These are phyloP conservation scores for Neoboletus subvelutipes DNA, from an alignment of 768 basidiomycete species.

Conservation along the genomic window DNA sequence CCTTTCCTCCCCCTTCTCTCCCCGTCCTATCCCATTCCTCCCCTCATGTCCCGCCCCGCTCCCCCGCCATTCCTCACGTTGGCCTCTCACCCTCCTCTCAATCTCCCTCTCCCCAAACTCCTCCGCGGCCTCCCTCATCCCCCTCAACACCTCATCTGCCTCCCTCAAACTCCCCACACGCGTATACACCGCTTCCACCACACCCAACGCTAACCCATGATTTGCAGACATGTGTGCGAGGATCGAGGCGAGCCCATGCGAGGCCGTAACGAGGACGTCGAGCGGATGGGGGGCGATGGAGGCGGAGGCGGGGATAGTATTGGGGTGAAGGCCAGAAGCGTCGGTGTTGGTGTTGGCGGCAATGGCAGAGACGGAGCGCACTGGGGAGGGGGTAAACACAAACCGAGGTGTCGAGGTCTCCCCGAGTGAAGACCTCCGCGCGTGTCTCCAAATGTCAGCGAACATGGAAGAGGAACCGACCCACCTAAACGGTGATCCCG, in stretches of 20 bases:
- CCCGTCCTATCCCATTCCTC: neutral
- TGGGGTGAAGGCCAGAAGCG: neutral
- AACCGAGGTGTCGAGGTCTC: neutral
- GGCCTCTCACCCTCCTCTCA: neutral
- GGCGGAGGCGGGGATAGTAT: neutral
- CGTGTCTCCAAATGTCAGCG: neutral
- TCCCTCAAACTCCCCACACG: conserved; percentile 34
- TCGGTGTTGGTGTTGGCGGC: too few species aligned
- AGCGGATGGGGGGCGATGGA: conserved; percentile 5
- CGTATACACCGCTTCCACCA: conserved; percentile 41
- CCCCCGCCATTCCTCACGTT: too few species aligned
- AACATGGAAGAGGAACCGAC: neutral
- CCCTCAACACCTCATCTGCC: conserved; percentile 39
- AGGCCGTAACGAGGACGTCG: conserved; percentile 16
- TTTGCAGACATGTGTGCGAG: conserved; percentile 44
- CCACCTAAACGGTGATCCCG: conserved; percentile 2
- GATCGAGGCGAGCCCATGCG: conserved; percentile 32
- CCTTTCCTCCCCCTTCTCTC: neutral
- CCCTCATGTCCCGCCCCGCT: neutral
- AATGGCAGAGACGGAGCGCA: neutral
- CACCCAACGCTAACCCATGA: conserved; percentile 42
- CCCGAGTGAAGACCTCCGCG: neutral
- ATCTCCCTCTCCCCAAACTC: conserved; percentile 21
- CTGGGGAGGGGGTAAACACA: conserved; percentile 8
- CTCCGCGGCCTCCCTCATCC: conserved; percentile 41